Percentiles rank a stretch among this genome's conserved stretches.
These are phyloP conservation scores for Chamaenerion angustifolium DNA, from an alignment of 345 rosid genomes.

Conservation along the genomic window DNA sequence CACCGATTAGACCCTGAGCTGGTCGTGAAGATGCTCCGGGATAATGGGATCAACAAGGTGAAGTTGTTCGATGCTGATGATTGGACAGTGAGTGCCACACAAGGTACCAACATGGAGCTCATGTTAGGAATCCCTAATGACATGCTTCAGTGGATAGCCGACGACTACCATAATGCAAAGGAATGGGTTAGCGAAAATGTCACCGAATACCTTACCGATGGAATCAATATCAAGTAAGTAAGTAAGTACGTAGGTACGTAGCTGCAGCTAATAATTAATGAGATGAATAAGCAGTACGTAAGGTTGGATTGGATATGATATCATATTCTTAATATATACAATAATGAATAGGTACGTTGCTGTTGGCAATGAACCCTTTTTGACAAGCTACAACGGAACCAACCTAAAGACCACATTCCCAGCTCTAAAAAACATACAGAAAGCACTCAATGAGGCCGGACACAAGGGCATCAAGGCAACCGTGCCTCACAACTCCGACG, in stretches of 20 bases:
- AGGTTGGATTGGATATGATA: no score
- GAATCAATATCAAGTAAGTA: constrained; percentile 53
- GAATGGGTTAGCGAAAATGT: constrained; percentile 70
- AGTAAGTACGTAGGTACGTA: no score
- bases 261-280: no score
- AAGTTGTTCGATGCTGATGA: constrained; percentile 75
- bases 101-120: constrained; percentile 52
- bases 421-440: constrained; percentile 56
- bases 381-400: constrained; percentile 49
- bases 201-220: constrained; percentile 30
- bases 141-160: constrained; percentile 22
- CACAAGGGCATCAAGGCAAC: constrained; percentile 49
- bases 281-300: no score
- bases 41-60: constrained; percentile 47
- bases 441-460: constrained; percentile 48
- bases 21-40: constrained; percentile 58
- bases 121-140: constrained; percentile 78
- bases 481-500: constrained; percentile 64
- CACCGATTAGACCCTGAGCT: constrained; percentile 41
- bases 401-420: constrained; percentile 32
- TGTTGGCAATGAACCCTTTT: constrained; percentile 81
- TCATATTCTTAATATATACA: no score
- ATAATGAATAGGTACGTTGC: constrained; percentile 47
- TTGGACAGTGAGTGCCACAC: constrained; percentile 31
- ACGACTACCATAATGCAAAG: constrained; percentile 24